Conservation (phyloP, 2,329 filamentous ascomycete genomes). For the Xylaria sp. region DNA sequence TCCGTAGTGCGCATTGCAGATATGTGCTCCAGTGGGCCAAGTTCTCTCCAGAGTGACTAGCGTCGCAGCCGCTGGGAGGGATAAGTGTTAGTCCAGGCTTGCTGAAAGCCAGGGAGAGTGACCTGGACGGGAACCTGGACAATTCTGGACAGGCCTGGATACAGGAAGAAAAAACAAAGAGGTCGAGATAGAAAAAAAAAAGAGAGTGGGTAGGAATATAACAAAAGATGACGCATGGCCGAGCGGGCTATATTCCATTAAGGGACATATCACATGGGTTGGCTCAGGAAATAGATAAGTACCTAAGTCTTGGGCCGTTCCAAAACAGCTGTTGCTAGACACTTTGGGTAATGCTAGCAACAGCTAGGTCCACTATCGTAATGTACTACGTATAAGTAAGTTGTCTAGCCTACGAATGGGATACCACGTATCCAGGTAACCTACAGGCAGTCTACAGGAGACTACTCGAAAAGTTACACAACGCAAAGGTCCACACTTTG, state of each 20-base stretch:
- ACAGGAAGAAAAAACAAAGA: neutral
- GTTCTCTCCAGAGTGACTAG: slow-evolving; percentile 9
- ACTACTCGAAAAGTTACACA: neutral
- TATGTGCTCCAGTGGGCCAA: neutral
- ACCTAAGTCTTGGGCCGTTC: neutral
- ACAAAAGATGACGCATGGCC: neutral
- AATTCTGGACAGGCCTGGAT: too few species aligned
- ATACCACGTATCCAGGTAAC: too few species aligned
- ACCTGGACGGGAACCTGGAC: neutral
- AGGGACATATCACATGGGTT: neutral
- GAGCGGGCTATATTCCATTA: neutral
- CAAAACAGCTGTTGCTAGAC: neutral
- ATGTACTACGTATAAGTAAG: too few species aligned
- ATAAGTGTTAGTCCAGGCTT: neutral
- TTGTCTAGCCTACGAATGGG: neutral
- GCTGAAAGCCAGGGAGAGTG: slow-evolving; percentile 10
- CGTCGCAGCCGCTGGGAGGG: slow-evolving; percentile 5
- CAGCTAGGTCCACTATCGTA: neutral
- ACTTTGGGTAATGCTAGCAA: slow-evolving; percentile 5
- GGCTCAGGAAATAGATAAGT: neutral
- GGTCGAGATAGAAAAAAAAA: neutral
- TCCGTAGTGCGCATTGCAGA: neutral
- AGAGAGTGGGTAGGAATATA: neutral
- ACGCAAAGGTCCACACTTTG: neutral
- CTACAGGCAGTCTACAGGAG: neutral